These are phyloP conservation scores for Raddia guianensis DNA, from an alignment of 176 grass and related monocot species.

Conservation along the genomic window DNA sequence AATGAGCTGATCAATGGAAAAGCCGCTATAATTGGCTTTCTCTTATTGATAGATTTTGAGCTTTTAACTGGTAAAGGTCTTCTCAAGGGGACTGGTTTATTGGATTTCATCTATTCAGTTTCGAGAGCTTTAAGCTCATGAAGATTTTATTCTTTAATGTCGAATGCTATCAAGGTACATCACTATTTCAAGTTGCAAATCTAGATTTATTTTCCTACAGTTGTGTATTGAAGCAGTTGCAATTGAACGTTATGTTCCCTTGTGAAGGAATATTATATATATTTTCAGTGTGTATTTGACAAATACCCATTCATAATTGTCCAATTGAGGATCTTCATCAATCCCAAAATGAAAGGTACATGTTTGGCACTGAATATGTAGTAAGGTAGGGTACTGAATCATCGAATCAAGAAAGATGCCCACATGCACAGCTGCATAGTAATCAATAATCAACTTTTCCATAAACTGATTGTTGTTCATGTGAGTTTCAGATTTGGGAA, in stretches of 20 bases:
- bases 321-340: neutral
- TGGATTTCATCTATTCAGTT: slow-evolving; percentile 92
- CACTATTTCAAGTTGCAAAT: slow-evolving; percentile 14
- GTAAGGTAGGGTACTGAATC: neutral
- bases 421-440: neutral
- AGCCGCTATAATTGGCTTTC: slow-evolving; percentile 92
- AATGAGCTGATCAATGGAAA: slow-evolving; percentile 93
- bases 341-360: neutral
- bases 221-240: slow-evolving; percentile 28
- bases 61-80: slow-evolving; percentile 95
- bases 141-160: slow-evolving; percentile 38
- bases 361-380: neutral
- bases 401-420: slow-evolving; percentile 20
- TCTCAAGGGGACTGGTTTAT: slow-evolving; percentile 95
- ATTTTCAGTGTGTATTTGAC: neutral
- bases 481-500: slow-evolving; percentile 17
- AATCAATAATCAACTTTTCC: neutral
- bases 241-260: slow-evolving; percentile 14
- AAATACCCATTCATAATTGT: neutral
- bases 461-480: neutral
- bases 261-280: slow-evolving; percentile 17
- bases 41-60: slow-evolving; percentile 94
- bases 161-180: slow-evolving; percentile 36
- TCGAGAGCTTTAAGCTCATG: slow-evolving; percentile 66
- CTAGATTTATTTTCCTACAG: slow-evolving; percentile 12